Base-by-base conservation (phyloP, 257 asterid species). In the Nicotiana otophora region DNA sequence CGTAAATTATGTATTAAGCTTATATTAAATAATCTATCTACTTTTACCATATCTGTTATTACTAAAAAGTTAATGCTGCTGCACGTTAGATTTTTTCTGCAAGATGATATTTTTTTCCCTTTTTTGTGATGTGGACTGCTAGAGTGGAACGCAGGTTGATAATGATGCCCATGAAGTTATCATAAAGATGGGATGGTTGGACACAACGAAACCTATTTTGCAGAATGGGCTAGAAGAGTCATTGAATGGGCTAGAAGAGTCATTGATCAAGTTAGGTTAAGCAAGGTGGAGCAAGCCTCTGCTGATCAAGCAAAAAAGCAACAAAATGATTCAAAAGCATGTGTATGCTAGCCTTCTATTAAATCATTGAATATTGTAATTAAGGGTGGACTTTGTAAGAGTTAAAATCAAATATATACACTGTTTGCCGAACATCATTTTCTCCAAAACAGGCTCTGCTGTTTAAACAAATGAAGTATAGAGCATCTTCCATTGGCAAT, bases 151-250 rank as follows among this genome's bases (percentile, higher is more conserved):
- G 58, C 14, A 11, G 58, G 58, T 14, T 53, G 58, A 53, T 14
- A 53, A 53, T 53, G 58, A 53, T 15, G 17, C 58, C 19, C 58
- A 14, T 14, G 2, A 14, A 53, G 17, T 53, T 12, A 1, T 81
- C 82, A 86, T 82, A 88, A 83, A 76, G 70, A 86, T 31, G 85
- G 87, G 10, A 84, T 78, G 80, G 82, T 86, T 65, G 88, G 90
- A 74, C 88, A 83, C 62, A 86, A 88, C 28, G 65, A 58, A 76
- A 86, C 88, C 78, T 80, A 84, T 33, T 88, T 86, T 33, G 81
- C 86, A 20, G 84, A 86, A 12, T 86, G 91, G 88, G 64, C 88
- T 5, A 82, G 57, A 60, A 84, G 78, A 23, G 89, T 88, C 28
- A 78, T 88, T 3, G 58, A 70, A 12, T 86, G 91, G 88, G 64